Base-by-base conservation (phyloP, 2,329 filamentous ascomycete genomes). In the Tolypocladium endophyticum region DNA sequence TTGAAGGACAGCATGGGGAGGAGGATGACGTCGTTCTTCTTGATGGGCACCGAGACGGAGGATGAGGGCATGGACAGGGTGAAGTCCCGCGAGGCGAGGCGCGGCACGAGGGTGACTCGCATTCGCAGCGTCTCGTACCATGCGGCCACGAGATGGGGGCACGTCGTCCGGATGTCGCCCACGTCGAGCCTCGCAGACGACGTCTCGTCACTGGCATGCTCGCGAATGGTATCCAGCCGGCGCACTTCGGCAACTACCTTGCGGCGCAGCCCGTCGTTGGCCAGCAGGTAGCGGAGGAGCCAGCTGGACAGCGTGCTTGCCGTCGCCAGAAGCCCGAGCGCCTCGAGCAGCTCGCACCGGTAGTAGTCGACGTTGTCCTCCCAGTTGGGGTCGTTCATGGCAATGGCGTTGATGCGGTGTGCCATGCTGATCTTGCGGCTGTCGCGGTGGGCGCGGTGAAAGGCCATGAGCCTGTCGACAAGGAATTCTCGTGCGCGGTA, bases 1-100 rank as follows among this genome's bases (percentile, higher is more conserved):
- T 71, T 71, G 55, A 68, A 70, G 0, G 70, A 65, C 36, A 67
- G 68, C 69, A 71, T 71, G 33, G 70, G 69, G 2, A 71, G 64
- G n/a, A 71, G 63, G 54, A 71, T 64, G 33, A 71, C 67, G 57
- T 72, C 70, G 23, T 67, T 65, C 20, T 70, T 65, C 1, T 64
- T 62, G 3, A 71, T 62, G 0, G 65, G 39, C 16, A 70, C 63
- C 3, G 64, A 58, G 11, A 18, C 14, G 0, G 64, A 61, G 0
- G 63, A 61, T 6, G 60, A 61, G 0, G 65, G 61, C 3, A 66
- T 28, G 6, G 59, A 55, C 36, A 72, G 64, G 43, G 61, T 63
- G 16, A 71, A 68, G 56, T 70, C 69, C 4, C 66, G 61, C 4
- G 68, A 66, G 4, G 68, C 70, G 14, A 71, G 63, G 20, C 70